Conservation (phyloP, 345 rosid genomes). For the Citrus reticulata region DNA sequence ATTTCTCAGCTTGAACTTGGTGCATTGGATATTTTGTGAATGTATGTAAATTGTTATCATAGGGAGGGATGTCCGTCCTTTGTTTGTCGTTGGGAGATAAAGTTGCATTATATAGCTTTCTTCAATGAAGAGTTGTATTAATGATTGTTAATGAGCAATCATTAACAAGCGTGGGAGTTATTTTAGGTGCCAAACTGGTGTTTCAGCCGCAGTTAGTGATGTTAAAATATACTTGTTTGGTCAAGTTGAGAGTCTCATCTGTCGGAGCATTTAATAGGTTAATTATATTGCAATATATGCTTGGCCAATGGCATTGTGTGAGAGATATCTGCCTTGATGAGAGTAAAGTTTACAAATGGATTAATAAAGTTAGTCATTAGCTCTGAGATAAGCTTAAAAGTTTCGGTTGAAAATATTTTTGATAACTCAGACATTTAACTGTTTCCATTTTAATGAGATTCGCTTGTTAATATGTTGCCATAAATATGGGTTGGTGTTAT, state of each 20-base stretch:
- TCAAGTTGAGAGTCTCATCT: not conserved
- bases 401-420: not conserved
- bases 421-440: not conserved
- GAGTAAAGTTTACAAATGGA: not conserved
- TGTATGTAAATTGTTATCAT: not conserved
- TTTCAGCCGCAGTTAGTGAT: not conserved
- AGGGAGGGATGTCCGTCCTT: not conserved
- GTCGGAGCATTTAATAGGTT: not conserved
- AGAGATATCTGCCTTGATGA: not conserved
- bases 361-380: not conserved
- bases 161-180: not conserved
- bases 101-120: not conserved
- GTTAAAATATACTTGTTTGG: not conserved
- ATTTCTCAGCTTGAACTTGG: not conserved
- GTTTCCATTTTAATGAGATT: not conserved
- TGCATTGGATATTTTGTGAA: not conserved
- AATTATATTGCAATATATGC: not conserved
- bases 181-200: not conserved
- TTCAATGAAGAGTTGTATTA: not conserved
- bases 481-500: not conserved
- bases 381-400: not conserved
- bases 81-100: not conserved
- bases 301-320: not conserved
- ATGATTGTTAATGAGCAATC: not conserved
- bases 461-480: not conserved